Conservation (phyloP, 2,329 filamentous ascomycete genomes). For the Calonectria henricotiae region DNA sequence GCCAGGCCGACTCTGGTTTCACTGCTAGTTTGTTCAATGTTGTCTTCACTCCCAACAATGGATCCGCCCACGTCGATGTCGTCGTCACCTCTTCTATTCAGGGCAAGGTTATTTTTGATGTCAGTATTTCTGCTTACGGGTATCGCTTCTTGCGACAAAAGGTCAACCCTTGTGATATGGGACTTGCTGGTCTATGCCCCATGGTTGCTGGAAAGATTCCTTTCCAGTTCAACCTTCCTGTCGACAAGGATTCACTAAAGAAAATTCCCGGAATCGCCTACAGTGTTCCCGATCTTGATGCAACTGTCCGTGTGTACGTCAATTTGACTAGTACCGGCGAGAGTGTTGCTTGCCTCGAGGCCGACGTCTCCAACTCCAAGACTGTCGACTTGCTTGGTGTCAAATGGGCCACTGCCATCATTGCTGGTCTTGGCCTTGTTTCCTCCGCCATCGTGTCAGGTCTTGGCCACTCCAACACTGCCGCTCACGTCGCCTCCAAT, state of each 20-base stretch:
- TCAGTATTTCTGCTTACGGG: conserved; percentile 87
- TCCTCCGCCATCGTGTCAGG: conserved; percentile 92
- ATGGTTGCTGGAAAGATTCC: conserved; percentile 90
- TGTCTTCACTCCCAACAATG: conserved; percentile 83
- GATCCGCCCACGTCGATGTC: conserved; percentile 81
- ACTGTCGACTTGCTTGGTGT: conserved; percentile 92
- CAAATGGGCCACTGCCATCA: conserved; percentile 90
- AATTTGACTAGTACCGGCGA: conserved; percentile 76
- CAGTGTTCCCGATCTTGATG: conserved; percentile 91
- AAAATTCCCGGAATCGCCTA: conserved; percentile 89
- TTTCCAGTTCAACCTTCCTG: conserved; percentile 78
- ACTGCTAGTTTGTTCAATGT: conserved; percentile 92
- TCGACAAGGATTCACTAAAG: conserved; percentile 72
- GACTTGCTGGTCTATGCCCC: conserved; percentile 85
- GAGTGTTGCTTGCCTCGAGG: conserved; percentile 89
- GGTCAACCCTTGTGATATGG: conserved; percentile 82
- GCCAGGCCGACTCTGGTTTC: conserved; percentile 88
- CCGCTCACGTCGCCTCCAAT: conserved; percentile 94
- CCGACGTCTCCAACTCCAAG: conserved; percentile 90
- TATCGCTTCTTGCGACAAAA: conserved; percentile 78
- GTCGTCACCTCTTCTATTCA: conserved; percentile 87
- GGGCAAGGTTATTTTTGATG: conserved; percentile 84
- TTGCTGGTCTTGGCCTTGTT: conserved; percentile 86
- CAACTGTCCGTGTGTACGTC: conserved; percentile 86
- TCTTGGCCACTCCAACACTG: conserved; percentile 92